Conservation (phyloP, 805 yeast species). For the Candida broadrunensis region DNA sequence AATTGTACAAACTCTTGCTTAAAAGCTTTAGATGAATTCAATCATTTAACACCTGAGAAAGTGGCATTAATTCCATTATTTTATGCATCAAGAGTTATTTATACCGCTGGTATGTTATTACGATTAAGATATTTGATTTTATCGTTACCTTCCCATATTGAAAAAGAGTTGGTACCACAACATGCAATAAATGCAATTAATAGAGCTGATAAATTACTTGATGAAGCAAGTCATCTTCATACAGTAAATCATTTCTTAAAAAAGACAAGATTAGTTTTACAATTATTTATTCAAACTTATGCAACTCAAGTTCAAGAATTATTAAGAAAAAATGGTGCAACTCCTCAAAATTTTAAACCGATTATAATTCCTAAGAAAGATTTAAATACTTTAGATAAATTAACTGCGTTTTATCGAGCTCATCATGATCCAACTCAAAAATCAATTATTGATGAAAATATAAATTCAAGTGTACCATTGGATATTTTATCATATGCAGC, state of each 20-base stretch:
- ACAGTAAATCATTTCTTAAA: slow-evolving; percentile 47
- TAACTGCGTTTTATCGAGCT: slow-evolving; percentile 8
- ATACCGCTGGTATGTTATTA: slow-evolving; percentile 62
- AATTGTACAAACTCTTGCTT: slow-evolving; percentile 55
- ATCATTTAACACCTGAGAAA: slow-evolving; percentile 40
- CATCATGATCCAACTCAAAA: slow-evolving; percentile 3
- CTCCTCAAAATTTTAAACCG: slow-evolving; percentile 18
- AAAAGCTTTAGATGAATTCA: slow-evolving; percentile 47
- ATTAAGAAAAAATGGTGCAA: slow-evolving; percentile 19
- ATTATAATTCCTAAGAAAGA: slow-evolving; percentile 11
- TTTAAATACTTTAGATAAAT: slow-evolving; percentile 15
- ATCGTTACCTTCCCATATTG: slow-evolving; percentile 46
- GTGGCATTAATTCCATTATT: slow-evolving; percentile 57
- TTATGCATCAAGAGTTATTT: slow-evolving; percentile 55
- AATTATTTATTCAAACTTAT: slow-evolving; percentile 61
- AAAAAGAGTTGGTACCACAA: slow-evolving; percentile 46
- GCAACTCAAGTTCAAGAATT: slow-evolving; percentile 47
- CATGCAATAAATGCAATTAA: slow-evolving; percentile 37
- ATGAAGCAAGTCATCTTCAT: slow-evolving; percentile 22
- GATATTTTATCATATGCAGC: slow-evolving; percentile 43
- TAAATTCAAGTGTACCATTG: slow-evolving; percentile 20
- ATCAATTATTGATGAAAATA: slow-evolving; percentile 1
- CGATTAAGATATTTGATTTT: slow-evolving; percentile 55
- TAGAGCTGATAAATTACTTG: slow-evolving; percentile 22
- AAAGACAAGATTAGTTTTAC: slow-evolving; percentile 54